Conservation (phyloP, 257 asterid genomes). For the Nicotiana obtusifolia region DNA sequence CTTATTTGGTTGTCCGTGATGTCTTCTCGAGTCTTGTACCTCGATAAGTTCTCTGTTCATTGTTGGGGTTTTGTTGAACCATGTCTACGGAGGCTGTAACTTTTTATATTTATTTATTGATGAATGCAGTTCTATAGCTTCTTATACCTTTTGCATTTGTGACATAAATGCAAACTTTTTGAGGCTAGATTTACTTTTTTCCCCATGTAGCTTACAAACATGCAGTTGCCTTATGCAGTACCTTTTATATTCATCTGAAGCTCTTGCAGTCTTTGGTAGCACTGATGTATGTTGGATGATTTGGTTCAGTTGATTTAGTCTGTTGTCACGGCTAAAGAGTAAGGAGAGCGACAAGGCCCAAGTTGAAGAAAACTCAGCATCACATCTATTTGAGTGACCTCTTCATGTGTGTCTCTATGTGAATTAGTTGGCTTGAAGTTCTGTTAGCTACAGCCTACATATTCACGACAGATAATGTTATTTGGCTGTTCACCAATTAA, state of each 20-base stretch:
- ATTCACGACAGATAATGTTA: no score
- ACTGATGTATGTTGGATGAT: neutral
- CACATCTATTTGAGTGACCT: no score
- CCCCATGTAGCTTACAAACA: neutral
- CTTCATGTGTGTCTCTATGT: no score
- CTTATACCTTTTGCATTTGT: neutral
- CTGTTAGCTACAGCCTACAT: no score
- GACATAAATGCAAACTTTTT: neutral
- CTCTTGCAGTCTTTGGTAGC: neutral
- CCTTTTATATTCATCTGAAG: neutral
- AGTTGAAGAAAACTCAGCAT: no score
- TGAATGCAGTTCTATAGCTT: neutral
- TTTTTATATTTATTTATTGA: slow-evolving; percentile 7
- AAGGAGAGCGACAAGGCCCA: no score
- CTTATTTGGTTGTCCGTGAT: neutral
- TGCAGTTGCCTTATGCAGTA: neutral
- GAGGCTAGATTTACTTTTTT: neutral
- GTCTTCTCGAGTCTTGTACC: neutral
- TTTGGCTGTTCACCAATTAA: no score
- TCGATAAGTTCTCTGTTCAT: neutral
- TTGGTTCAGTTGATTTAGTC: no score
- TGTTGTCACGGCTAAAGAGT: no score
- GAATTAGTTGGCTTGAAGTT: no score
- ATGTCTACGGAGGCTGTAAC: neutral
- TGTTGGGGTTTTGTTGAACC: neutral